Base-by-base conservation (phyloP, 352 stramenopile species). In the Nothophytophthora sp. region DNA sequence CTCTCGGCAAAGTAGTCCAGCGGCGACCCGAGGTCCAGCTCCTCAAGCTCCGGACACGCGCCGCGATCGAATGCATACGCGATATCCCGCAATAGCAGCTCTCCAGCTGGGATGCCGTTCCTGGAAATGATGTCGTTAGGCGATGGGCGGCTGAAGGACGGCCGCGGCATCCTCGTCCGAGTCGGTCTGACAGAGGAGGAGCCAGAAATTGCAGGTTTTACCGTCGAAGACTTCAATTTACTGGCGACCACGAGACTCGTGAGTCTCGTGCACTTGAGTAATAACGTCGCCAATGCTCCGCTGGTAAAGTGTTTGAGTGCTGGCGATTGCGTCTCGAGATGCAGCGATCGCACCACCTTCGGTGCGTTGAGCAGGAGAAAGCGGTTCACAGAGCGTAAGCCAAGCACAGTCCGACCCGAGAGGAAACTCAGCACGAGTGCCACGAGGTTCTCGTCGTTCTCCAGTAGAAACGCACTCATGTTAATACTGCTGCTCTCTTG, bases 1-100 rank as follows among this genome's bases (percentile, higher is more conserved):
- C 70, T 77, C 45, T 88, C 77, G 2, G 67, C 67, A n/a, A 76
- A 71, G 32, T 69, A 78, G 50, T 88, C 73, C 9, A 88, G 76
- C 0, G 77, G 74, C 11, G 77, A 62, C 5, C 41, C 53, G 5
- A 88, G 45, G 23, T 63, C 55, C 15, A 88, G 56, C 19, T 59
- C 38, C 18, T 69, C 11, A 18, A 88, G 63, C 30, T 58, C 44
- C 1, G 60, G 58, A 34, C 74, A 84, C 2, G 61, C 52, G 46
- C 58, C 40, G 36, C 36, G 35, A 40, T 76, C 30, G 33, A 80
- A 63, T 10, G 62, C 60, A n/a, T 46, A 34, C 18, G 60, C 43
- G 8, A 67, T 50, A 15, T 67, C 60, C 24, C 34, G 46, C 0
- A 67, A 60, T 25, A 66, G 32, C 5, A 67, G 34, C 36, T 67